These are phyloP conservation scores for Lepidopterella palustris DNA, from an alignment of 495 filamentous ascomycete genomes.

Conservation along the genomic window DNA sequence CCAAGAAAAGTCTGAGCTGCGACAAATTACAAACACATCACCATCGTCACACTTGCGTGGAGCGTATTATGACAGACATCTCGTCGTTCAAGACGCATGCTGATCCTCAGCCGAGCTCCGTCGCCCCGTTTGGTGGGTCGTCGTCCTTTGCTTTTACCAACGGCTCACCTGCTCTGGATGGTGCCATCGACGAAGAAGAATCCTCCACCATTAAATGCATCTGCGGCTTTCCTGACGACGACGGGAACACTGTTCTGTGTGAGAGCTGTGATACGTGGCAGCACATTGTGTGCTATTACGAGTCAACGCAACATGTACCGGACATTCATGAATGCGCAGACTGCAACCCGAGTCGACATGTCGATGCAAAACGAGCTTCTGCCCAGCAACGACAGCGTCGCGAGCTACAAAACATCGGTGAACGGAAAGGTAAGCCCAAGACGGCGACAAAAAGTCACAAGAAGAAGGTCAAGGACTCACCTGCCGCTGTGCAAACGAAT, in stretches of 20 bases:
- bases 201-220: conserved; percentile 98
- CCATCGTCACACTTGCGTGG: conserved; percentile 8
- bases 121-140: conserved; percentile 54
- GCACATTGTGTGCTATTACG: conserved; percentile 93
- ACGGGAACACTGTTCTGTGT: conserved; percentile 95
- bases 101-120: conserved; percentile 57
- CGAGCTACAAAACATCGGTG: conserved; percentile 54
- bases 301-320: conserved; percentile 59
- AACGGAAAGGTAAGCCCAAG: conserved; percentile 48
- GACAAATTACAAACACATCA: conserved; percentile 10
- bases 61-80: conserved; percentile 90
- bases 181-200: conserved; percentile 66
- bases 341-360: conserved; percentile 63
- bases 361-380: conserved; percentile 65
- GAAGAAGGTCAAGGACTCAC: conserved; percentile 62
- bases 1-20: conserved; percentile 22
- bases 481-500: conserved; percentile 37
- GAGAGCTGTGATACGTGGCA: conserved; percentile 96
- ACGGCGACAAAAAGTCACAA: conserved; percentile 39
- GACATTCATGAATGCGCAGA: conserved; percentile 80
- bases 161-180: conserved; percentile 51
- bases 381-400: conserved; percentile 57
- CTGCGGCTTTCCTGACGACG: conserved; percentile 85
- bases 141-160: conserved; percentile 47
- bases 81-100: conserved; percentile 56